Percentiles rank a stretch among this genome's conserved stretches.
These are phyloP conservation scores for Paramecium tetraurelia DNA, from an alignment of 73 alveolate species.

Conservation along the genomic window DNA sequence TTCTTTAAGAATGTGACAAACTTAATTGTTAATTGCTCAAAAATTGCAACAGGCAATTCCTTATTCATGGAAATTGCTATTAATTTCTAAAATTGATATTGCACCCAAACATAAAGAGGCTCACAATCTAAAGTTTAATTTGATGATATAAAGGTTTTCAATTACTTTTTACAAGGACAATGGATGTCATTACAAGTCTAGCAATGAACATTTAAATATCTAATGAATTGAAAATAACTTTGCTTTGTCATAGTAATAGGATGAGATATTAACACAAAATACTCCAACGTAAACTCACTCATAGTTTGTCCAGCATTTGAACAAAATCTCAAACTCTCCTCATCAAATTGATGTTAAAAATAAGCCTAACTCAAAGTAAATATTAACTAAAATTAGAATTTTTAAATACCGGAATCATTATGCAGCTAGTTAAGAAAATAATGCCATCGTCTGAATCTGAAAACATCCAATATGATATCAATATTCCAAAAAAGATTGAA, in stretches of 20 bases:
- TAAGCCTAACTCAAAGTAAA: background rate
- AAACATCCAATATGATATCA: background rate
- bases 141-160: background rate
- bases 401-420: background rate
- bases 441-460: background rate
- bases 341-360: background rate
- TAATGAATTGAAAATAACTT: background rate
- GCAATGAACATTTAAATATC: background rate
- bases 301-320: no score
- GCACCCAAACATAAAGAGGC: background rate
- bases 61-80: background rate
- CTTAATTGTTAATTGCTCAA: background rate
- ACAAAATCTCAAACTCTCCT: background rate
- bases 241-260: background rate
- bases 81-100: background rate
- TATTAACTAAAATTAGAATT: background rate
- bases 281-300: background rate
- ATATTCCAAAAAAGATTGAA: background rate
- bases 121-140: background rate
- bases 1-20: background rate
- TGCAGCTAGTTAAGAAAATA: background rate
- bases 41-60: background rate
- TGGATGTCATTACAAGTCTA: background rate
- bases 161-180: background rate
- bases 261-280: background rate